Base-by-base conservation (phyloP, 2,329 filamentous ascomycete species). In the Emmonsiellopsis sp. region DNA sequence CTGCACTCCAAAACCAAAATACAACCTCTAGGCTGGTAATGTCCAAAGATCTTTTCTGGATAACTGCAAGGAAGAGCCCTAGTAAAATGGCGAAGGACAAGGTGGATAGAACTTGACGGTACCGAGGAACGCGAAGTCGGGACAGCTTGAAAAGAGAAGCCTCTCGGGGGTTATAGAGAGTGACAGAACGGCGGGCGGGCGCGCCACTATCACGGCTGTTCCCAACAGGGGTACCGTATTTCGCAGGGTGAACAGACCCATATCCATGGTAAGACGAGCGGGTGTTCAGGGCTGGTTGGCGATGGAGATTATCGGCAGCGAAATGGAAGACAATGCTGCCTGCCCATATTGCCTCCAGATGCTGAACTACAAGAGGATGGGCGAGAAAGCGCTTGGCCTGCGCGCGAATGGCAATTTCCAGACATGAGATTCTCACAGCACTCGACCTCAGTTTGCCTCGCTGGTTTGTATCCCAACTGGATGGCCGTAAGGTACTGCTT, bases 1-100 rank as follows among this genome's bases (percentile, higher is more conserved):
- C 92, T 31, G 89, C 88, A 65, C 89, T 95, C 91, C 92, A 97
- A 68, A 96, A 88, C 92, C 92, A 97, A 71, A 97, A 96, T 10
- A 95, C 68, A 13, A 96, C 75, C 68, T 97, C 92, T 8, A 96
- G 74, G 0, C 81, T 81, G 1, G 89, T 95, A 62, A 97, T 95
- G 51, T 84, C 79, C 52, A 85, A 79, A 2, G 88, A 92, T 55
- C 88, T 81, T 64, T 87, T 76, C 9, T 81, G 74, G 3, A 96
- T 78, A 8, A 97, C 90, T 8, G 89, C 86, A 14, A 96, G 74
- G 67, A 95, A 96, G 9, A 96, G 77, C 11, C 83, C 85, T 40
- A 96, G 84, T 65, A 97, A 77, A 45, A 95, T 82, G 21, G 87
- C 88, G 53, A 95, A 85, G 2, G 91, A 96, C 53, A 90, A 73